Evolutionary conservation across 257 asterid species (phyloP), one percentile per base, ranked within the genome.

Genomic region (Solanum habrochaites): DNA sequence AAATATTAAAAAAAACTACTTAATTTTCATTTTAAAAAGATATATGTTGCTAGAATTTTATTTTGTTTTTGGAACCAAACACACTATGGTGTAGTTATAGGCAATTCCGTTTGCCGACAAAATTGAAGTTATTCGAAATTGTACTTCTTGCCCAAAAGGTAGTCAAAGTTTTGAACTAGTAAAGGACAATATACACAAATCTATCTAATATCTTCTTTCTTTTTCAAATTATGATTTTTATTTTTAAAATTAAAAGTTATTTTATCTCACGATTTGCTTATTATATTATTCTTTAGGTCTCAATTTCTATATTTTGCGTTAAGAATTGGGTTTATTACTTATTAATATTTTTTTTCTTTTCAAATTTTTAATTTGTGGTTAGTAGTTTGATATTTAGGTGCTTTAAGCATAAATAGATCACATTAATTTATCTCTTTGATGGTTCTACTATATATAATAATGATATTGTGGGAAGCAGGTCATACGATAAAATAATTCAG

Each of bases 401-500:
- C 5, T 13, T 12, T 29, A 69, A 11, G 23, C 11, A 67, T 13
- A 67, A 8, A 69, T 8, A 37, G 7, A 15, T 9, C 3, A 69
- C 23, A 29, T 3, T 2, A 31, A 0, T 31, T 0, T 5, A 31
- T 15, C 11, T 3, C 60, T 52, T 31, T 31, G 10, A 37, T 69
- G 75, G n/a, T 29, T 69, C 39, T 14, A 29, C 3, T 67, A 6
- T 4, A 7, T 14, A 12, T n/a, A 8, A 13, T 67, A 6, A 23
- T 8, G 11, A 66, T 66, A 66, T 5, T 5, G 4, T 66, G 27
- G 20, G 18, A 35, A 66, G 16, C 2, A 12, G 18, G 4, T 66
- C 72, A 1, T 10, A 0, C 15, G 9, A 25, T 12, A 12, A 27
- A 66, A 66, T n/a, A 66, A 15, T n/a, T n/a, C 0, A 0, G 0